These are phyloP conservation scores for Xerocomellus amylosporus DNA, from an alignment of 768 basidiomycete species.

Conservation along the genomic window DNA sequence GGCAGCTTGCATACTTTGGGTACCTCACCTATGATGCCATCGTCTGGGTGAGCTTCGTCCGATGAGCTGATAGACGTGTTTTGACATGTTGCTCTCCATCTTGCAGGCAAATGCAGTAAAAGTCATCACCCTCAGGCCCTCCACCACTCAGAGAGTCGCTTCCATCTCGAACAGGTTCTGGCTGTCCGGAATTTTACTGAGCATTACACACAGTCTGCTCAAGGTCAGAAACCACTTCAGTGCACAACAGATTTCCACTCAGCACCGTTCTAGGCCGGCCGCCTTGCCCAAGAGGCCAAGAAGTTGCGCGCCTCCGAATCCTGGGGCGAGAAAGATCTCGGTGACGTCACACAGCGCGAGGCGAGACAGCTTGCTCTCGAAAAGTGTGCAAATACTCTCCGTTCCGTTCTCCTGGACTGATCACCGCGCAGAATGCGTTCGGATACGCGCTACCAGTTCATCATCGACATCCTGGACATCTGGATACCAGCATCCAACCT, in stretches of 20 bases:
- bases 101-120: slow-evolving; percentile 63
- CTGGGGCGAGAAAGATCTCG: slow-evolving; percentile 65
- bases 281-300: slow-evolving; percentile 60
- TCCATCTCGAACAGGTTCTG: slow-evolving; percentile 80
- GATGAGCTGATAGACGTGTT: background rate
- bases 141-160: slow-evolving; percentile 56
- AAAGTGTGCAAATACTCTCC: slow-evolving; percentile 38
- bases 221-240: slow-evolving; percentile 46
- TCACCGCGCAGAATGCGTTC: slow-evolving; percentile 50
- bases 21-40: slow-evolving; percentile 82
- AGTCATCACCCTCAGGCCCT: slow-evolving; percentile 58
- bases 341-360: slow-evolving; percentile 63
- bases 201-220: slow-evolving; percentile 63
- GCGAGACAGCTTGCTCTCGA: slow-evolving; percentile 56
- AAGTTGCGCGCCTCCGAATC: slow-evolving; percentile 43
- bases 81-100: background rate
- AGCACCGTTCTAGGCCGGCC: slow-evolving; percentile 43
- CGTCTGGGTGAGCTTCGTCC: slow-evolving; percentile 65
- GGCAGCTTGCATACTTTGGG: slow-evolving; percentile 86
- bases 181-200: slow-evolving; percentile 83
- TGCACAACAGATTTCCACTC: background rate
- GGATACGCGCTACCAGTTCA: slow-evolving; percentile 72
- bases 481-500: slow-evolving; percentile 88
- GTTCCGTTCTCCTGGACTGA: slow-evolving; percentile 1
- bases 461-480: slow-evolving; percentile 81